These are phyloP conservation scores for Penicillium tannophilum DNA, from an alignment of 495 filamentous ascomycete genomes.

Conservation along the genomic window DNA sequence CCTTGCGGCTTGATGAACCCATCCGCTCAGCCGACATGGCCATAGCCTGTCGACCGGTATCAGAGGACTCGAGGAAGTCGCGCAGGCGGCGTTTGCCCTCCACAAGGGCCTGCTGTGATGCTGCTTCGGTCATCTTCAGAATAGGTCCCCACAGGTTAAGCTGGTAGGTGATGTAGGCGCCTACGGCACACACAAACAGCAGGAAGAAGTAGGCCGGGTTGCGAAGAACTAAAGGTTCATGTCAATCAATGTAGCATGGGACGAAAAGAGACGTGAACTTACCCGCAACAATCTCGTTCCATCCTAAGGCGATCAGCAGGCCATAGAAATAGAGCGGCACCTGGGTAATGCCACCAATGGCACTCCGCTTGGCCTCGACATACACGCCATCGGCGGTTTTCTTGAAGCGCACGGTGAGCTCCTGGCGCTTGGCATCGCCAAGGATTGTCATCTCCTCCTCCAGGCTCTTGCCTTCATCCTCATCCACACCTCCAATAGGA, in stretches of 20 bases:
- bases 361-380: constrained; percentile 94
- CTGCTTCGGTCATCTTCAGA: constrained; percentile 89
- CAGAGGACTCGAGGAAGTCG: constrained; percentile 80
- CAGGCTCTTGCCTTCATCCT: constrained; percentile 88
- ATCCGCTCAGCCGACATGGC: constrained; percentile 58
- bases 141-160: constrained; percentile 97
- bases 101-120: constrained; percentile 79
- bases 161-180: constrained; percentile 83
- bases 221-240: constrained; percentile 65
- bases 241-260: constrained; percentile 14
- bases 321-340: constrained; percentile 95
- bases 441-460: constrained; percentile 97
- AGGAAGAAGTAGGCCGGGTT: constrained; percentile 93
- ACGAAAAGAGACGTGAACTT: constrained; percentile 36
- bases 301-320: constrained; percentile 82
- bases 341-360: constrained; percentile 92
- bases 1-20: constrained; percentile 24
- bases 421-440: constrained; percentile 81
- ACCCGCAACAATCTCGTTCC: constrained; percentile 96
- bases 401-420: constrained; percentile 93
- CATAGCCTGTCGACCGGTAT: constrained; percentile 78
- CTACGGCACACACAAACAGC: constrained; percentile 71
- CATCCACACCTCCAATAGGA: constrained; percentile 87
- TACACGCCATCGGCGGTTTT: constrained; percentile 97
- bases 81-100: constrained; percentile 86